phyloP scores from a whole-genome alignment of 257 asterid genomes.

The Salvia splendens region DNA sequence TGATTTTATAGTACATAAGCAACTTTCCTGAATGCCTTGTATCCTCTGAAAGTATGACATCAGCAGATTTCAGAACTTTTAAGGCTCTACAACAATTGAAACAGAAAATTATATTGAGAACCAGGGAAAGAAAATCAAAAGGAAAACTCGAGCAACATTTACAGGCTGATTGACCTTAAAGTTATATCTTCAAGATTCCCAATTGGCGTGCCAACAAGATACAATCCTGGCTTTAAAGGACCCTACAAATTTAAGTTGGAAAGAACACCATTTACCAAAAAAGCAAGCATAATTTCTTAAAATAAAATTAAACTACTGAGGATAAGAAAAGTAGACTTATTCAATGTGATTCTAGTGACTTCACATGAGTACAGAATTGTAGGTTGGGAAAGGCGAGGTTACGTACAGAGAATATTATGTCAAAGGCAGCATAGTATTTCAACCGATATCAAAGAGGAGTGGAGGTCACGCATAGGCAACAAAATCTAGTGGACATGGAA shows the following conservation, averaged over 20 bases:
- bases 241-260: conserved; percentile 46
- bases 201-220: conserved; percentile 91
- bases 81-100: conserved; percentile 59
- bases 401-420: no score
- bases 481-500: background rate
- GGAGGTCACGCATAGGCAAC: background rate
- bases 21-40: conserved; percentile 94
- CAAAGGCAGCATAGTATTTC: background rate
- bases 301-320: background rate
- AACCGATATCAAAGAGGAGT: background rate
- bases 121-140: background rate
- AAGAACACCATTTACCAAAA: background rate
- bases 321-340: background rate
- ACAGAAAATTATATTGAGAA: conserved; percentile 1
- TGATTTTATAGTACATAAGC: conserved; percentile 78
- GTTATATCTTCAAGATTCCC: conserved; percentile 98
- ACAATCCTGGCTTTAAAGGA: conserved; percentile 79
- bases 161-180: conserved; percentile 46
- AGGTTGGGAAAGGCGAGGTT: no score
- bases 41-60: conserved; percentile 87
- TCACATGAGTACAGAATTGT: no score
- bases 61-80: conserved; percentile 79
- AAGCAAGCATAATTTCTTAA: conserved; percentile 10
- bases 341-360: background rate
- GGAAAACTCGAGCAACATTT: conserved; percentile 1